Evolutionary conservation across 108 stramenopile genomes (phyloP).

Genomic region (Conticribra guillardii): DNA sequence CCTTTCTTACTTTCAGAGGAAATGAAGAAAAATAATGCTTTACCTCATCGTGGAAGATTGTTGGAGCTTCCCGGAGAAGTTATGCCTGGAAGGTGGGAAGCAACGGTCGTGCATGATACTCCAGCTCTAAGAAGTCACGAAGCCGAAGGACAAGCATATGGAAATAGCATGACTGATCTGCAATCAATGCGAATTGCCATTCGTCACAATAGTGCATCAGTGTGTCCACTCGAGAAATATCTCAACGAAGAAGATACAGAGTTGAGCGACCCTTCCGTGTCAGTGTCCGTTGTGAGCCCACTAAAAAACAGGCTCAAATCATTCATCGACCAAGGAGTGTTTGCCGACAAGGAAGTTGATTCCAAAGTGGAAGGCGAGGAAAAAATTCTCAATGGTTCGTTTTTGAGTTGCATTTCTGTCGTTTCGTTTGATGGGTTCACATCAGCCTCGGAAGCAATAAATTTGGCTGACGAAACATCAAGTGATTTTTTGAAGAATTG

Average conservation of each 20-base stretch:
- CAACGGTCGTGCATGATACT: constrained; percentile 5
- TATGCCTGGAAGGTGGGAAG: constrained; percentile 39
- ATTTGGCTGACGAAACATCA: constrained; percentile 22
- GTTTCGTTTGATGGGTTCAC: constrained; percentile 41
- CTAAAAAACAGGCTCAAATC: constrained; percentile 26
- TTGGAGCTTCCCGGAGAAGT: constrained; percentile 38
- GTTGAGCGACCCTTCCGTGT: neutral
- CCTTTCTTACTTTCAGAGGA: constrained; percentile 15
- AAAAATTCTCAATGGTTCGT: constrained; percentile 14
- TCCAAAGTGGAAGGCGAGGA: constrained; percentile 28
- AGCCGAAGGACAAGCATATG: neutral
- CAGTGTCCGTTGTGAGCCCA: constrained; percentile 31
- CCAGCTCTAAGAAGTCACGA: neutral
- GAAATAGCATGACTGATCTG: neutral
- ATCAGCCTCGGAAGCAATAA: constrained; percentile 26
- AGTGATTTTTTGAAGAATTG: constrained; percentile 14
- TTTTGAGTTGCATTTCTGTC: constrained; percentile 24
- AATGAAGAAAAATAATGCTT: neutral
- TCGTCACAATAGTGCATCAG: constrained; percentile 25
- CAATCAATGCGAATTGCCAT: constrained; percentile 9
- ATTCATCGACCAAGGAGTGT: constrained; percentile 37
- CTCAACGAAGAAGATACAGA: neutral
- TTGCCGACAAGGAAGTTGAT: constrained; percentile 25
- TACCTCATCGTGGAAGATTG: constrained; percentile 41
- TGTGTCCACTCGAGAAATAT: constrained; percentile 21